Evolutionary conservation across 1,139 yeast genomes (phyloP), one percentile per base, ranked within the genome.

Genomic region (Arxiozyma bovina): DNA sequence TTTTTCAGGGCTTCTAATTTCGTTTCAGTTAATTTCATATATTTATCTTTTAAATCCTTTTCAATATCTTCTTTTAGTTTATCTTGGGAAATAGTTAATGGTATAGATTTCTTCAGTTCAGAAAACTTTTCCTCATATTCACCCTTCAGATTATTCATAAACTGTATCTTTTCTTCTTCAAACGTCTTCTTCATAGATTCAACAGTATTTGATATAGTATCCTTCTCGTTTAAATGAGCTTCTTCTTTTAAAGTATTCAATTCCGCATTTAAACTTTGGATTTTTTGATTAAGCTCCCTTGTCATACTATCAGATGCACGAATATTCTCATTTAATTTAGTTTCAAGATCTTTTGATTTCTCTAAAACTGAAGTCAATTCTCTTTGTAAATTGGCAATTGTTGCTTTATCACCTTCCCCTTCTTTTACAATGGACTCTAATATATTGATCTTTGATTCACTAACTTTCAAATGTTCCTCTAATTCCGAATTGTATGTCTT

Each of bases 31-130:
- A 56, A 61, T 9, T 62, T 55, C 38, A 60, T 58, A 23, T 62
- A 18, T 45, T 54, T 34, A 7, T 57, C 58, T 11, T 55, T 40
- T 64, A 71, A 20, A 69, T 54, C 49, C 17, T 59, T 58, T 47
- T 70, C 72, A 21, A 65, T 58, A 8, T 70, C 71, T 42, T 59
- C 63, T 20, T 61, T 58, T 27, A 65, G 57, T 38, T 63, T 57
- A 25, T 55, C 48, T 5, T 57, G 47, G 5, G 62, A 54, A 20
- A 60, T 57, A n/a, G 49, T 54, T 41, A 66, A 69, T 50, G 63
- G 63, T 42, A 64, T 65, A 51, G n/a, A 18, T 57, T 53, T 50
- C 59, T 55, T 50, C 63, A 18, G 7, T 42, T 27, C 41, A 15
- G n/a, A 25, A 11, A 23, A 6, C 12, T 44, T 64, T 15, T 60